Percentiles rank a stretch among this genome's conserved stretches.
Conservation (phyloP, 2,329 filamentous ascomycete genomes). For the Aspergillus clavatus region DNA sequence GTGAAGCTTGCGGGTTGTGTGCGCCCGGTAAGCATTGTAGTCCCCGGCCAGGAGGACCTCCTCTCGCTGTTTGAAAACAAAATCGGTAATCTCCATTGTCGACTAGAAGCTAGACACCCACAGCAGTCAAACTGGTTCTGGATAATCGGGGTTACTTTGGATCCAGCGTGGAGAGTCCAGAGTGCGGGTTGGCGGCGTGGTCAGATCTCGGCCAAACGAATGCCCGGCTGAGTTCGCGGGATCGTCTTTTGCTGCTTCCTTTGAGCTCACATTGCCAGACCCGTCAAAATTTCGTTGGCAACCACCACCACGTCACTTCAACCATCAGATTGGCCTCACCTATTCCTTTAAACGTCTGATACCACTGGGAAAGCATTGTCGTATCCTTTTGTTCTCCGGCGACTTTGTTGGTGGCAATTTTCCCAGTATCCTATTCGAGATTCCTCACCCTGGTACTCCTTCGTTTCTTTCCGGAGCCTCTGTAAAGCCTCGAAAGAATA, state of each 20-base stretch:
- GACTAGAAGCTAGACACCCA: background rate
- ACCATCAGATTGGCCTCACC: background rate
- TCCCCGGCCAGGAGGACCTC: constrained; percentile 82
- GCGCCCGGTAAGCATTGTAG: constrained; percentile 76
- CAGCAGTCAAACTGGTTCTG: background rate
- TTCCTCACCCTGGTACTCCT: constrained; percentile 8
- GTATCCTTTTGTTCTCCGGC: background rate
- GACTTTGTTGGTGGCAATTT: constrained; percentile 1
- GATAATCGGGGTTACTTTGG: background rate
- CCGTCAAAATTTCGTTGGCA: constrained; percentile 17
- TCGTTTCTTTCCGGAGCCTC: constrained; percentile 3
- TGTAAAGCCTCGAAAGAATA: constrained; percentile 2
- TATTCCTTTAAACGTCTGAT: background rate
- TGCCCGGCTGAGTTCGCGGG: constrained; percentile 23
- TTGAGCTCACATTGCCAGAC: constrained; percentile 13
- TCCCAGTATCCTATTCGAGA: constrained; percentile 8
- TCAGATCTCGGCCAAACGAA: constrained; percentile 32
- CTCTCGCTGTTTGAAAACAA: constrained; percentile 73
- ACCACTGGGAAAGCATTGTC: background rate
- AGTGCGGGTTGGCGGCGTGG: constrained; percentile 23
- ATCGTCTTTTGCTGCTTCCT: constrained; percentile 25
- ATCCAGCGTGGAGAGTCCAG: constrained; percentile 1
- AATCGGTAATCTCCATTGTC: constrained; percentile 86
- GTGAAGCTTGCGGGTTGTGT: constrained; percentile 74
- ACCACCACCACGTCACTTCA: constrained; percentile 7